Conservation (phyloP, 495 filamentous ascomycete species). For the Sordaria brevicollis region DNA sequence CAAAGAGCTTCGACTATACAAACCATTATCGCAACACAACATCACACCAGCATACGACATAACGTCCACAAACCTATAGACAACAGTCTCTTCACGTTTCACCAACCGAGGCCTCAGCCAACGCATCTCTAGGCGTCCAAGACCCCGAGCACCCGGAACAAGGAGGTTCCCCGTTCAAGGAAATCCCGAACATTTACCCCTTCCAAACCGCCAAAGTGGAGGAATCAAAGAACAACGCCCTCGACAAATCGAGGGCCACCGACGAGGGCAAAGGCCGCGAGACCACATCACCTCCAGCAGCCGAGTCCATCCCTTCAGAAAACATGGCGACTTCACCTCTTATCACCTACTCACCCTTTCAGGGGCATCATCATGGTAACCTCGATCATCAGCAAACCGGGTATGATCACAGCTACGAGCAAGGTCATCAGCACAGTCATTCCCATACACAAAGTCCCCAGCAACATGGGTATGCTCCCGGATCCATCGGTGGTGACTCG, state of each 20-base stretch:
- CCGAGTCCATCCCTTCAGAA: neutral
- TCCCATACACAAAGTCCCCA: constrained; percentile 25
- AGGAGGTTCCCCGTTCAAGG: neutral
- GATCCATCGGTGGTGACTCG: neutral
- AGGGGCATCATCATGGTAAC: neutral
- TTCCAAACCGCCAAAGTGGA: neutral
- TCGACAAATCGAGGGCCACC: neutral
- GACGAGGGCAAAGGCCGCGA: neutral
- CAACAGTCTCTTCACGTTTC: neutral
- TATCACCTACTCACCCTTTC: neutral
- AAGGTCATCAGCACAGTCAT: constrained; percentile 5
- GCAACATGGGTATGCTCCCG: neutral
- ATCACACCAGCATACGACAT: neutral
- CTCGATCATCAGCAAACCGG: neutral
- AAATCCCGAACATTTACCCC: neutral
- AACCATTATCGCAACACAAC: neutral
- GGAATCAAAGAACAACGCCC: neutral
- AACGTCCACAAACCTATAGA: neutral
- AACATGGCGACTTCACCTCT: neutral
- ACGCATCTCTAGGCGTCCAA: neutral
- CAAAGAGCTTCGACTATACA: neutral
- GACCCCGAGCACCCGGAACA: neutral
- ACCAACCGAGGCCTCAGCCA: neutral
- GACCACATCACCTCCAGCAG: neutral
- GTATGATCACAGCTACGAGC: neutral